Base-by-base conservation (phyloP, 176 grass and related monocot genomes). In the Avena eriantha region DNA sequence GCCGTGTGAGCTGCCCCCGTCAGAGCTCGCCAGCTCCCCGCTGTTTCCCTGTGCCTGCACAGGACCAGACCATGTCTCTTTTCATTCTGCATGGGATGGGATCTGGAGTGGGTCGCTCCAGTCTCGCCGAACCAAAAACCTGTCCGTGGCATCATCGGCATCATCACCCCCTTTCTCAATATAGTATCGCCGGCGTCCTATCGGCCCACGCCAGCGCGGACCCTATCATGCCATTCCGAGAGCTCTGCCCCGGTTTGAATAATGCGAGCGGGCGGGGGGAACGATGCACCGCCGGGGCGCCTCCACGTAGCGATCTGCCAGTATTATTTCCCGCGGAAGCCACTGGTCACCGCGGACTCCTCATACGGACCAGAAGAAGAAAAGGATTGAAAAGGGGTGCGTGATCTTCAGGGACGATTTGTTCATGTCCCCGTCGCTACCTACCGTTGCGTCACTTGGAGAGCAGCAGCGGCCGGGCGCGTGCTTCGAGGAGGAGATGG, bases 251-350 rank as follows among this genome's bases (percentile, higher is more conserved):
- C 48, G 1, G 4, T 53, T 88, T 22, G 75, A 88, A 84, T 88
- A 88, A 84, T 53, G 15, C 49, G 1, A 14, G 26, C 80, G 64
- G 13, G 0, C 61, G 4, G 18, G 19, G 4, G 22, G 1, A 23
- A 15, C 80, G 39, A 45, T 17, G 3, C 22, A 16, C 4, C 22
- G n/a, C 36, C 55, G 23, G 54, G 39, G 19, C 0, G 39, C 79
- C 81, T 61, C 69, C 86, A 87, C 86, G 81, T 88, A 53, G 87
- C 64, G 16, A n/a, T 1, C 56, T 3, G 29, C 85, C 67, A 47
- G 5, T 31, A 2, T 58, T 41, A 8, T 86, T 80, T 69, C 46
- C 69, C 0, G 46, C 22, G 2, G 71, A 50, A 6, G 36, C 33
- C 49, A 43, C 21, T 35, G 6, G 21, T 18, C 57, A 34, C 39